These are phyloP conservation scores for Triangularia verruculosa DNA, from an alignment of 2,329 filamentous ascomycete genomes.

Conservation along the genomic window DNA sequence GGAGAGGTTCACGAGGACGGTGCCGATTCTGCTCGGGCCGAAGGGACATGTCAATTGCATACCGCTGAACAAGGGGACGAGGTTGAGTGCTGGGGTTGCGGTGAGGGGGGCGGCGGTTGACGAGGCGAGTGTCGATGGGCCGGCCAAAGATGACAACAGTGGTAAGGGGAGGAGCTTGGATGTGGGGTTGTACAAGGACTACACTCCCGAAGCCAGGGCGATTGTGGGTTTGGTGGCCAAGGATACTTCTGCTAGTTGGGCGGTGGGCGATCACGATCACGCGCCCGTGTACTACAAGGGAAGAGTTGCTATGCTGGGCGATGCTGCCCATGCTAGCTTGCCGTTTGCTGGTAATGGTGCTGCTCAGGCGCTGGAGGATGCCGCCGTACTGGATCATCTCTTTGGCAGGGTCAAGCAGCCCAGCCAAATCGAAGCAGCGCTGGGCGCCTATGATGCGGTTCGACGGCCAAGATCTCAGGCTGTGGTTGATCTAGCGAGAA, in stretches of 20 bases:
- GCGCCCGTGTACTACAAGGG: slow-evolving; percentile 31
- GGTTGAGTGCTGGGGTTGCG: slow-evolving; percentile 35
- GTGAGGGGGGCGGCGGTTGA: slow-evolving; percentile 29
- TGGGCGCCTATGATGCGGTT: slow-evolving; percentile 31
- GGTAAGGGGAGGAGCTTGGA: slow-evolving; percentile 19
- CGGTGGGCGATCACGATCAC: slow-evolving; percentile 34
- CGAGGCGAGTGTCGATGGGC: neutral
- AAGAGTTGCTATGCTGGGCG: slow-evolving; percentile 33
- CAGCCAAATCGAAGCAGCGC: slow-evolving; percentile 24
- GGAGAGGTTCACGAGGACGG: slow-evolving; percentile 30
- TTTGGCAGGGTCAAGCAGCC: slow-evolving; percentile 22
- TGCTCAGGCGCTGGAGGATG: slow-evolving; percentile 39
- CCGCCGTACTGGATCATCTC: slow-evolving; percentile 31
- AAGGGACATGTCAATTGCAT: slow-evolving; percentile 35
- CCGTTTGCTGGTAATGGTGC: slow-evolving; percentile 38
- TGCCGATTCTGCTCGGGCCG: slow-evolving; percentile 35
- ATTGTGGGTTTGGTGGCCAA: slow-evolving; percentile 33
- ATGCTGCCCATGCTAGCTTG: slow-evolving; percentile 36
- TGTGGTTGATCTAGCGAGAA: slow-evolving; percentile 32
- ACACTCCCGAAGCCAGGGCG: slow-evolving; percentile 32
- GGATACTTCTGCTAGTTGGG: slow-evolving; percentile 34
- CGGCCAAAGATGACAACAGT: neutral
- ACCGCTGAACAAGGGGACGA: slow-evolving; percentile 34
- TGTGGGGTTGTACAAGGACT: slow-evolving; percentile 30
- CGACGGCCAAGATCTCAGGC: slow-evolving; percentile 32